Percentiles rank a stretch among this genome's conserved stretches.
phyloP scores from a whole-genome alignment of 2,329 filamentous ascomycete species.

The Pseudocercospora eumusae region DNA sequence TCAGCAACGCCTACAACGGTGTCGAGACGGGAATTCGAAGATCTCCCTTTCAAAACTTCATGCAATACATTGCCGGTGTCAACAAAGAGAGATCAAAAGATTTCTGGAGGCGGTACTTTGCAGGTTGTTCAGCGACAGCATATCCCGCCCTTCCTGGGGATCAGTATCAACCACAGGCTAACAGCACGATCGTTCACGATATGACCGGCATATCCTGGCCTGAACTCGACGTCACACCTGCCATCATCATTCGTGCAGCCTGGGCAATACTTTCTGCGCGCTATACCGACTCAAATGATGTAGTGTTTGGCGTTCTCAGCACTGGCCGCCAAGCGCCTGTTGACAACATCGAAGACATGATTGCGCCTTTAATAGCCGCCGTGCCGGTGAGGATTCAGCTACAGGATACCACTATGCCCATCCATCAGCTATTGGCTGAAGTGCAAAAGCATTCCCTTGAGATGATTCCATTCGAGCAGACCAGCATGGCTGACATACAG shows the following conservation, averaged over 20 bases:
- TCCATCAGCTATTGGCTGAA: neutral
- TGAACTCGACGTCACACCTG: constrained; percentile 16
- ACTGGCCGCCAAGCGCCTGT: constrained; percentile 3
- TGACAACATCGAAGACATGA: constrained; percentile 5
- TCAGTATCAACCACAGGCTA: constrained; percentile 29
- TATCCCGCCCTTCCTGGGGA: constrained; percentile 39
- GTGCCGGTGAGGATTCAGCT: neutral
- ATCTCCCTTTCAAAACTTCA: constrained; percentile 4
- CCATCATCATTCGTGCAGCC: constrained; percentile 18
- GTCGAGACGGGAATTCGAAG: too few relatives aligned
- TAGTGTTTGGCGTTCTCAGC: constrained; percentile 10
- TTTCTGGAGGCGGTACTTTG: constrained; percentile 10
- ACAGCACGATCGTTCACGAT: constrained; percentile 32
- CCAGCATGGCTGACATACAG: constrained; percentile 7
- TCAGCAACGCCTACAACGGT: neutral
- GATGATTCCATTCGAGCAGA: constrained; percentile 9
- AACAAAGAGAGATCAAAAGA: neutral
- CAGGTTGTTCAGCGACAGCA: constrained; percentile 30
- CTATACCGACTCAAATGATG: constrained; percentile 18
- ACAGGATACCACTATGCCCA: neutral
- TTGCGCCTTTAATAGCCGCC: constrained; percentile 3
- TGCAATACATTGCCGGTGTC: neutral
- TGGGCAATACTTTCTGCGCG: constrained; percentile 20
- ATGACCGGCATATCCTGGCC: constrained; percentile 20
- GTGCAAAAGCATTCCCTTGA: neutral